Evolutionary conservation across 2,329 filamentous ascomycete species (phyloP).

Genomic region (Leptographium lundbergii): DNA sequence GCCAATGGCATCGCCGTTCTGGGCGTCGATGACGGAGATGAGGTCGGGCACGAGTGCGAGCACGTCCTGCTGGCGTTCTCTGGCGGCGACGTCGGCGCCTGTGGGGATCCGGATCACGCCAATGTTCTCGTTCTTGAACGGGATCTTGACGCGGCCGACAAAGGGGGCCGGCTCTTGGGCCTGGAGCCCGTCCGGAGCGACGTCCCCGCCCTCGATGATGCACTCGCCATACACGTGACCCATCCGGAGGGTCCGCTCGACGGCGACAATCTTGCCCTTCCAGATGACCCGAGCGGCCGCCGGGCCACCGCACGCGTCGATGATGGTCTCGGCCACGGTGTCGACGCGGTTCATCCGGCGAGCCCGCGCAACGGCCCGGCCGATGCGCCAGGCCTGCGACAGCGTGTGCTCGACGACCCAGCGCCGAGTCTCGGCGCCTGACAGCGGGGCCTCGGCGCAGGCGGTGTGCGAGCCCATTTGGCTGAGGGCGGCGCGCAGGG

Average conservation of each 20-base stretch:
- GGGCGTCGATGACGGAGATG: conserved; percentile 34
- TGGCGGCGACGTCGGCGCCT: neutral
- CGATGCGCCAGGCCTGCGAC: conserved; percentile 45
- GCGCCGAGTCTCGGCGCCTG: conserved; percentile 33
- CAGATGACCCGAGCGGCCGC: conserved; percentile 44
- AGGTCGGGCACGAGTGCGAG: conserved; percentile 38
- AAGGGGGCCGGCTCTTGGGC: conserved; percentile 16
- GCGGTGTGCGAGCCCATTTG: conserved; percentile 43
- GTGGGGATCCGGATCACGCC: conserved; percentile 31
- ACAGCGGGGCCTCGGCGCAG: conserved; percentile 34
- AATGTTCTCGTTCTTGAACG: conserved; percentile 66
- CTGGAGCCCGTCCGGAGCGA: conserved; percentile 5
- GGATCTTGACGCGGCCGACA: conserved; percentile 44
- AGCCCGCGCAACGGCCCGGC: conserved; percentile 42
- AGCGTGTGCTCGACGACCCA: conserved; percentile 39
- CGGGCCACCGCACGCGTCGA: conserved; percentile 42
- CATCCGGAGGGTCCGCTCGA: conserved; percentile 41
- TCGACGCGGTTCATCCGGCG: conserved; percentile 35
- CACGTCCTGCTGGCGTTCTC: conserved; percentile 20
- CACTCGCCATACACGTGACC: conserved; percentile 49
- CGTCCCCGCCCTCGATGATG: conserved; percentile 36
- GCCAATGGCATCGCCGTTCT: conserved; percentile 34
- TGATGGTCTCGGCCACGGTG: conserved; percentile 43
- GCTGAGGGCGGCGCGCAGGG: conserved; percentile 36
- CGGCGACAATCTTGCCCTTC: conserved; percentile 50